Evolutionary conservation across 306 rosid species (phyloP), one percentile per base, ranked within the genome.

Genomic region (Myrica gale): DNA sequence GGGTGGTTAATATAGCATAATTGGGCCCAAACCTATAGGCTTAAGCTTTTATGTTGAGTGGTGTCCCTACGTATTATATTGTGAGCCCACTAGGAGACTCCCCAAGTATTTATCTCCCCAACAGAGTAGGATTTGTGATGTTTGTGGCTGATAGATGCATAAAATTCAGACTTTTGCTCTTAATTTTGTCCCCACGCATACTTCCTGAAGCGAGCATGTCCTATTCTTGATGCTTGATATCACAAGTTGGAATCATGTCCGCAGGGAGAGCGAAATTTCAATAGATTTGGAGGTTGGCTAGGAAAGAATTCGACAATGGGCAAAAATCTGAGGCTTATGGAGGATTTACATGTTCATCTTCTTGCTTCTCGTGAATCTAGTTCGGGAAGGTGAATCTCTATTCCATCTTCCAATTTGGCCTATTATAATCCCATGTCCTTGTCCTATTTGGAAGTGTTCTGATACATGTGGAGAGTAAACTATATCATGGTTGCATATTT

Each of bases 201-300:
- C 51, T 77, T 53, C 43, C 69, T 75, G 67, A 66, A 52, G 48
- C 69, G 63, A 50, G 23, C 23, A 45, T 55, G 23, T 55, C 55
- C n/a, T 46, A n/a, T 50, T 72, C 66, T 51, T 71, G 39, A 66
- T 74, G 57, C 48, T 46, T 56, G 57, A 51, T 74, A 42, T 76
- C 57, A 68, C 74, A 58, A 69, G 55, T 79, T 63, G 73, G 26
- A 70, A 47, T 78, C 47, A 5, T 79, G 26, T 76, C 42, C 82
- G 82, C 89, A 95, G 97, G 93, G 92, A 74, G 97, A 95, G 81
- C 81, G 93, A 17, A 92, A 90, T 83, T 95, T 84, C 75, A 95
- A 89, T 73, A 90, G 99, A 80, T 95, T 95, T 84, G 93, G 97
- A 50, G 97, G 97, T 20, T 95, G 99, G 99, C 81, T 95, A 45